phyloP scores from a whole-genome alignment of 768 basidiomycete genomes.

The Xerocomus potaroensis region DNA sequence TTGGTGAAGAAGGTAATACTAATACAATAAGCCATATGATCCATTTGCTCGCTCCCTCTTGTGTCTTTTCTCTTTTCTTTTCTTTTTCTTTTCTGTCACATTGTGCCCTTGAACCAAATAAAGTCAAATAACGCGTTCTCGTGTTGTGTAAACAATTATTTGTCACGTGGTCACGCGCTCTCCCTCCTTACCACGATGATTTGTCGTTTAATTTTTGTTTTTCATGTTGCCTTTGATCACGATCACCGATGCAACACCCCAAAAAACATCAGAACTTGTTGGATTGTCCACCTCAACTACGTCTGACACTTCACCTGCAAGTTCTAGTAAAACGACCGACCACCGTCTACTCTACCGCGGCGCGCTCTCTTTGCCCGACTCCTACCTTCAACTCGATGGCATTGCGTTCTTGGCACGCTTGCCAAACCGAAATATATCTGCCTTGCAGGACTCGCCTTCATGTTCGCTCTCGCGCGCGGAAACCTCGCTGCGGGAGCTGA shows the following conservation, averaged over 20 bases:
- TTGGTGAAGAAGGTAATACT: constrained; percentile 13
- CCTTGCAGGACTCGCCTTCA: constrained; percentile 28
- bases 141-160: not conserved
- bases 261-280: constrained; percentile 2
- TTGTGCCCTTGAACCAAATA: not conserved
- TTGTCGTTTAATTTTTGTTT: no score
- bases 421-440: constrained; percentile 17
- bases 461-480: constrained; percentile 28
- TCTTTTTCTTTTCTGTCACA: not conserved
- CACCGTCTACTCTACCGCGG: constrained; percentile 71
- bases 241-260: constrained; percentile 22
- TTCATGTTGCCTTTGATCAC: constrained; percentile 3
- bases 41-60: constrained; percentile 3
- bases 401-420: constrained; percentile 60
- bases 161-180: constrained; percentile 7
- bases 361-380: constrained; percentile 68
- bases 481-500: constrained; percentile 33
- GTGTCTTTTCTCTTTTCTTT: constrained; percentile 1
- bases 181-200: no score
- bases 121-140: constrained; percentile 15
- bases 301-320: not conserved
- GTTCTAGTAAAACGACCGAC: not conserved
- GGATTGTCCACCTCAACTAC: constrained; percentile 3
- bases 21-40: constrained; percentile 12
- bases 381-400: constrained; percentile 67